These are phyloP conservation scores for Penicillium soppii DNA, from an alignment of 495 filamentous ascomycete genomes.

Conservation along the genomic window DNA sequence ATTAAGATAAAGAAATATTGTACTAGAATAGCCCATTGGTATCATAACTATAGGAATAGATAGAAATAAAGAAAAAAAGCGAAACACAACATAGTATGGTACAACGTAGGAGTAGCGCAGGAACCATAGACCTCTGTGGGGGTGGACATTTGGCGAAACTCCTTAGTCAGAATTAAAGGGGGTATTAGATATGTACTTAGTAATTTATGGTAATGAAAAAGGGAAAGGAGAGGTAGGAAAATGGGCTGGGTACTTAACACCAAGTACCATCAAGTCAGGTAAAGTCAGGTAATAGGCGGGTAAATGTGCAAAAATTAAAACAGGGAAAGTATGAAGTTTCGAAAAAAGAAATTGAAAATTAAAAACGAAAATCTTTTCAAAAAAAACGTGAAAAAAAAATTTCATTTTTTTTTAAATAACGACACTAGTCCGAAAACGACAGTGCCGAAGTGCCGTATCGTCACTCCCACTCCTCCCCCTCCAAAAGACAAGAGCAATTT, in stretches of 20 bases:
- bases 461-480: slow-evolving; percentile 19
- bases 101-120: slow-evolving; percentile 10
- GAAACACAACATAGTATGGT: background rate
- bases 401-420: too few relatives aligned
- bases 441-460: slow-evolving; percentile 27
- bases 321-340: background rate
- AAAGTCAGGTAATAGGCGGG: background rate
- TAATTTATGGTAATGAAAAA: too few relatives aligned
- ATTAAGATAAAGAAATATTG: too few relatives aligned
- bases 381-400: slow-evolving; percentile 12
- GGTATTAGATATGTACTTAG: too few relatives aligned
- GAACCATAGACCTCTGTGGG: slow-evolving; percentile 20
- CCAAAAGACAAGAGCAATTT: slow-evolving; percentile 2
- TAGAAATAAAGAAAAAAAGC: background rate
- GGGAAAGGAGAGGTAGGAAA: too few relatives aligned
- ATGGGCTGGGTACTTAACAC: too few relatives aligned
- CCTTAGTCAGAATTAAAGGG: background rate
- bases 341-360: background rate
- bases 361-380: background rate
- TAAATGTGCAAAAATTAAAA: background rate
- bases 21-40: too few relatives aligned
- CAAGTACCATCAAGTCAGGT: too few relatives aligned
- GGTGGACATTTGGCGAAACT: too few relatives aligned
- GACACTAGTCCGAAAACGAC: slow-evolving; percentile 24
- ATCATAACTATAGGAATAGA: too few relatives aligned